Evolutionary conservation across 306 rosid species (phyloP), one percentile per base, ranked within the genome.

Genomic region (Quillaja saponaria): DNA sequence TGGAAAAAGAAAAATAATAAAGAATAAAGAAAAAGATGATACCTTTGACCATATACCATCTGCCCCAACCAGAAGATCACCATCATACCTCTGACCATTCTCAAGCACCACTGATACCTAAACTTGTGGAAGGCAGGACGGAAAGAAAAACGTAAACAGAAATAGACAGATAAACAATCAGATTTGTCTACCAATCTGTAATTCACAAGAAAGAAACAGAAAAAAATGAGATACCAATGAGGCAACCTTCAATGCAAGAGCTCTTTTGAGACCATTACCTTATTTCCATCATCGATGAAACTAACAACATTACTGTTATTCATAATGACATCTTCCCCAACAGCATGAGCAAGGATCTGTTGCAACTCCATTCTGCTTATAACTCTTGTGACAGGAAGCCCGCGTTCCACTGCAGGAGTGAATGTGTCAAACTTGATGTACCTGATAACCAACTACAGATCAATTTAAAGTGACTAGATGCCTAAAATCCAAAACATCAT

Each of bases 31-130:
- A 25, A 25, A 25, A 25, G 2, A 25, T 25, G 31, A 25, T 74
- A 89, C 99, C 99, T 92, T 86, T 55, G 99, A 92, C 95, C 99
- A 68, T 66, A 92, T 92, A 64, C 99, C 99, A 64, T 92, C 99
- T 16, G 99, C 96, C 63, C 99, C 99, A 67, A 92, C 88, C 75
- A 92, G 83, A 57, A 92, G 68, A 81, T 92, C 96, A 21, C 99
- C 99, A 63, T 85, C 99, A 58, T 65, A 84, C 53, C 71, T 76
- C 76, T 92, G 75, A 25, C 95, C 96, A 67, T 89, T 81, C 73
- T 89, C 95, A 54, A 94, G 82, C 45, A 69, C 73, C 71, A 87
- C 97, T 13, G 80, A 81, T 25, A 92, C 98, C 98, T 92, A 68
- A 58, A 64, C 69, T 35, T 55, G 55, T 37, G 61, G 21, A 69